These are phyloP conservation scores for Baudoinia panamericana DNA, from an alignment of 495 filamentous ascomycete genomes.

Conservation along the genomic window DNA sequence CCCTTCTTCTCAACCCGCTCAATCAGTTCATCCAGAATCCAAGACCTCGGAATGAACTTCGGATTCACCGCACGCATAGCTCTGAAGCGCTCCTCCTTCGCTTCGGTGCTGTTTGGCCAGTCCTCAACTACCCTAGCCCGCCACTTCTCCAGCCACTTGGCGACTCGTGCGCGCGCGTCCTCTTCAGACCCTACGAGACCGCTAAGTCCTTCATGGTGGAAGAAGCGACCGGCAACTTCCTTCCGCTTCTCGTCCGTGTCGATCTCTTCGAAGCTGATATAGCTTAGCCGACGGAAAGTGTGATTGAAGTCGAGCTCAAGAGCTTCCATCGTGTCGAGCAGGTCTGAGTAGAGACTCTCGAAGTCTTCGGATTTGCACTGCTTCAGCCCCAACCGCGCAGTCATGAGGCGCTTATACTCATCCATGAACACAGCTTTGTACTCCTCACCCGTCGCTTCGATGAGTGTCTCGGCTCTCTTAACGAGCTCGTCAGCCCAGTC, in stretches of 20 bases:
- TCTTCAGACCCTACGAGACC: constrained; percentile 43
- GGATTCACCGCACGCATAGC: constrained; percentile 81
- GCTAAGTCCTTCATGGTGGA: constrained; percentile 51
- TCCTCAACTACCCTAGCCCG: constrained; percentile 53
- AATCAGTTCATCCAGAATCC: constrained; percentile 91
- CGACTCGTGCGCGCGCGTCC: constrained; percentile 49
- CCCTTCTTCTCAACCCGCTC: constrained; percentile 69
- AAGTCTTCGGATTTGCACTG: constrained; percentile 57
- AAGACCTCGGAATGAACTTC: constrained; percentile 75
- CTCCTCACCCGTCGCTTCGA: constrained; percentile 64
- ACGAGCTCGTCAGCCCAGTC: constrained; percentile 54
- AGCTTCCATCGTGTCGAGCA: constrained; percentile 69
- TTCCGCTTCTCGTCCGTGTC: constrained; percentile 46
- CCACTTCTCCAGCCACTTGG: constrained; percentile 66
- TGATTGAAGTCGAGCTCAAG: constrained; percentile 81
- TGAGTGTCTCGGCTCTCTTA: constrained; percentile 67
- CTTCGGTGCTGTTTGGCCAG: constrained; percentile 38
- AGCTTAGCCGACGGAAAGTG: constrained; percentile 67
- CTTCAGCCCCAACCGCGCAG: constrained; percentile 59
- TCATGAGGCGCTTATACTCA: constrained; percentile 80
- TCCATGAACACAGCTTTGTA: constrained; percentile 72
- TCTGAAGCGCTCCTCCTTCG: constrained; percentile 47
- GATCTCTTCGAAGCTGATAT: constrained; percentile 43
- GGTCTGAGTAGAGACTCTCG: constrained; percentile 56
- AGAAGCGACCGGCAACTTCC: constrained; percentile 51